A percentile compares a stretch with the other conserved stretches of the same genome.
phyloP scores from a whole-genome alignment of 192 early-diverging fungal species.

The Pilaira anomala region DNA sequence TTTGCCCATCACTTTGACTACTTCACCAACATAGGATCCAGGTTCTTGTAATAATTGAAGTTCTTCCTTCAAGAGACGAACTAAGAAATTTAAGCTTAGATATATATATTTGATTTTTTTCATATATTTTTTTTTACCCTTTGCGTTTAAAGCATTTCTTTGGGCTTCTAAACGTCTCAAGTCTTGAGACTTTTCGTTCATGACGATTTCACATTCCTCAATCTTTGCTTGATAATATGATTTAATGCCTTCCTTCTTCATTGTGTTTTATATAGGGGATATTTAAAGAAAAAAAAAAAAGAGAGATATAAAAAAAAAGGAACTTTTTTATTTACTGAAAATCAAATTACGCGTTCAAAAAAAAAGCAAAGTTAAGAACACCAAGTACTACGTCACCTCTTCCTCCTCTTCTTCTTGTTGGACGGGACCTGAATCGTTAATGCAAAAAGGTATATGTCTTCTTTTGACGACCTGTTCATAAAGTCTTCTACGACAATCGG shows the following conservation, averaged over 20 bases:
- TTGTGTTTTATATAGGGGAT: background rate
- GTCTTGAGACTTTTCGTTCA: slow-evolving; percentile 90
- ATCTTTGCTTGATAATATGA: slow-evolving; percentile 76
- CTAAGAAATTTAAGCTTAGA: slow-evolving; percentile 43
- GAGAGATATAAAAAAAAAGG: background rate
- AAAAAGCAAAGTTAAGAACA: too few species aligned
- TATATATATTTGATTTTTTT: background rate
- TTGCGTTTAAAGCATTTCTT: slow-evolving; percentile 94
- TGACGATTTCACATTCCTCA: slow-evolving; percentile 85
- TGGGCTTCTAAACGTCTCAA: slow-evolving; percentile 97
- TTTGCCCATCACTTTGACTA: slow-evolving; percentile 98
- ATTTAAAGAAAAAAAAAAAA: background rate
- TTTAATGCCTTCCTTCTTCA: slow-evolving; percentile 61
- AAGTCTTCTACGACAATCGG: slow-evolving; percentile 25
- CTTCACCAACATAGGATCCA: slow-evolving; percentile 93
- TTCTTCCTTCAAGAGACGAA: slow-evolving; percentile 94
- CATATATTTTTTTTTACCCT: slow-evolving; percentile 53
- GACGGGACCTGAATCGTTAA: background rate
- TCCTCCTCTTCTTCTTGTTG: too few species aligned
- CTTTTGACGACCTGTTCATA: slow-evolving; percentile 22
- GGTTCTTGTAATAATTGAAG: slow-evolving; percentile 96
- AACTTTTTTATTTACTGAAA: too few species aligned
- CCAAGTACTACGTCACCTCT: too few species aligned
- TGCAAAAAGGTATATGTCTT: background rate
- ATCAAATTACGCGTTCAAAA: too few species aligned